Percentiles rank a stretch among this genome's conserved stretches.
phyloP scores from a whole-genome alignment of 2,329 filamentous ascomycete species.

The Alternaria atra region DNA sequence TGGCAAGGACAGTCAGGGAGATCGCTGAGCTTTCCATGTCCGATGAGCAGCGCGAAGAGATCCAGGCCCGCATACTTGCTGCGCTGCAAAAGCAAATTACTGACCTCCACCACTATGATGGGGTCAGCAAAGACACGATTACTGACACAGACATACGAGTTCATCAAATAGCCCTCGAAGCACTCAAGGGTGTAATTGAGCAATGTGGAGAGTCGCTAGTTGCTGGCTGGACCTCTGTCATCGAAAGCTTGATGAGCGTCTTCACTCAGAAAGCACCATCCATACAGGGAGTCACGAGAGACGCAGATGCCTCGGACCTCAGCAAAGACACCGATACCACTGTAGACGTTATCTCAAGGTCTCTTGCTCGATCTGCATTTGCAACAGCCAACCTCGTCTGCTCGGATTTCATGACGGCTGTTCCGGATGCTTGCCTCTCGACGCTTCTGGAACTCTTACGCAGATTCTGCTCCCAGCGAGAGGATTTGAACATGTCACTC shows the following conservation, averaged over 20 bases:
- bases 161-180: conserved; percentile 80
- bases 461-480: conserved; percentile 86
- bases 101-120: conserved; percentile 62
- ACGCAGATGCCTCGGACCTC: neutral
- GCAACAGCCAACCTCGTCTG: conserved; percentile 90
- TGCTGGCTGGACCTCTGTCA: conserved; percentile 85
- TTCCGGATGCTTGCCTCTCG: conserved; percentile 75
- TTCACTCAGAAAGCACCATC: conserved; percentile 58
- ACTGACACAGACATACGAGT: conserved; percentile 78
- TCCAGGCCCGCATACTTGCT: conserved; percentile 77
- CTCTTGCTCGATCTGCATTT: conserved; percentile 86
- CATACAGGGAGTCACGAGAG: neutral
- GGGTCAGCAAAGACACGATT: conserved; percentile 64
- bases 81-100: conserved; percentile 70
- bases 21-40: conserved; percentile 63
- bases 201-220: conserved; percentile 85
- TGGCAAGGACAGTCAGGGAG: conserved; percentile 58
- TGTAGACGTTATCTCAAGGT: conserved; percentile 66
- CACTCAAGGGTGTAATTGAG: conserved; percentile 83
- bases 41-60: conserved; percentile 55
- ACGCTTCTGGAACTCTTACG: conserved; percentile 87
- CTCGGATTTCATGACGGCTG: conserved; percentile 85
- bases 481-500: conserved; percentile 93
- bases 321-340: neutral
- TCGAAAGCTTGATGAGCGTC: conserved; percentile 84